Conservation (phyloP, 345 rosid species). For the Ceriops decandra region DNA sequence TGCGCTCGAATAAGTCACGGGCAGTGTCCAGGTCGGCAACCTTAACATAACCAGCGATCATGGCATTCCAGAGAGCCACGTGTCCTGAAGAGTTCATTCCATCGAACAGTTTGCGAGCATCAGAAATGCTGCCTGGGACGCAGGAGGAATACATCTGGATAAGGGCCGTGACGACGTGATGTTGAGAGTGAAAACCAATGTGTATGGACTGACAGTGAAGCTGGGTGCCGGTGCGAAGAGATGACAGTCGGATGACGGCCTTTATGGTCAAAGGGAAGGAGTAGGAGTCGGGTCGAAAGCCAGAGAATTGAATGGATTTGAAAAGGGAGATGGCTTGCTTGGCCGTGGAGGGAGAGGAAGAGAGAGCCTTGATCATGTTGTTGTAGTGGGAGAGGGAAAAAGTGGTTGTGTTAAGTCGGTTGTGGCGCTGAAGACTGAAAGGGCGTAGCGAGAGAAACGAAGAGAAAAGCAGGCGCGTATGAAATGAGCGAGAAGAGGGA, state of each 20-base stretch:
- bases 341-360: conserved; percentile 26
- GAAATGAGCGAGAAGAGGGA: conserved; percentile 40
- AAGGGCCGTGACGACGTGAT: conserved; percentile 49
- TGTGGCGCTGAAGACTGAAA: conserved; percentile 33
- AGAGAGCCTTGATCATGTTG: conserved; percentile 55
- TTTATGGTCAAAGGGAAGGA: conserved; percentile 58
- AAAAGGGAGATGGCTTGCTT: conserved; percentile 43
- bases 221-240: conserved; percentile 45
- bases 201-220: conserved; percentile 48
- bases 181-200: conserved; percentile 41
- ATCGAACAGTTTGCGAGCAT: conserved; percentile 62
- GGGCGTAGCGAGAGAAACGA: conserved; percentile 50
- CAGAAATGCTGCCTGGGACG: conserved; percentile 13
- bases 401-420: neutral
- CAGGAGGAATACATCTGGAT: conserved; percentile 48
- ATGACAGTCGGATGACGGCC: conserved; percentile 37
- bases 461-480: conserved; percentile 43
- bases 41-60: conserved; percentile 49
- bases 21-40: conserved; percentile 46
- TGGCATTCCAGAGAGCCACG: conserved; percentile 60
- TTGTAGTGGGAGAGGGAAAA: conserved; percentile 46
- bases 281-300: conserved; percentile 58
- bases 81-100: conserved; percentile 23
- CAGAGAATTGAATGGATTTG: conserved; percentile 38
- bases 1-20: conserved; percentile 40